These are phyloP conservation scores for Volvox carteri DNA, from an alignment of 163 green algal genomes.

Conservation along the genomic window DNA sequence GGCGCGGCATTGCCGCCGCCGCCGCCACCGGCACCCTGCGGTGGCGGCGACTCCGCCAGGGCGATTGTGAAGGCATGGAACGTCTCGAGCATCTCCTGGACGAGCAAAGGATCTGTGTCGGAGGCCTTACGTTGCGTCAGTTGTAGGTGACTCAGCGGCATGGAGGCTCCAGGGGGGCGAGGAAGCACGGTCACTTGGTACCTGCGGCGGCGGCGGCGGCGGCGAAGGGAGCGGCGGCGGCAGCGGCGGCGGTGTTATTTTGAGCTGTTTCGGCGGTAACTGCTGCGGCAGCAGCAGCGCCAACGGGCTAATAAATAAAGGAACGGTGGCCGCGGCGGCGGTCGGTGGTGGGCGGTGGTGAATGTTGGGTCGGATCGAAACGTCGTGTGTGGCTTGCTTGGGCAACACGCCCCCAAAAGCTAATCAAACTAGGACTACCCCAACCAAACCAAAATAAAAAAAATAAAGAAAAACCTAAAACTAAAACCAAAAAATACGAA, in stretches of 20 bases:
- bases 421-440: too few species aligned
- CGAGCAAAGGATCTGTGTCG: constrained; percentile 34
- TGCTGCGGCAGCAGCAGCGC: too few species aligned
- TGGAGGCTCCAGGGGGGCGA: background rate
- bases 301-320: too few species aligned
- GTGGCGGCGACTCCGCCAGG: constrained; percentile 4
- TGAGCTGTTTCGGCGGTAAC: too few species aligned
- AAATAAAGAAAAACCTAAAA: too few species aligned
- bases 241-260: background rate
- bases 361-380: too few species aligned
- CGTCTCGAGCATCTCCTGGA: constrained; percentile 43
- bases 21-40: background rate
- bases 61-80: constrained; percentile 34
- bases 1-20: background rate
- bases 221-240: background rate
- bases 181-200: constrained; percentile 41
- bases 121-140: background rate
- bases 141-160: constrained; percentile 15
- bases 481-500: too few species aligned
- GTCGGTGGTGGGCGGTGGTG: too few species aligned
- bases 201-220: background rate
- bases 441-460: too few species aligned
- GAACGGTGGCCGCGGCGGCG: too few species aligned
- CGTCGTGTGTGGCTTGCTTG: too few species aligned
- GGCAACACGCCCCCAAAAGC: too few species aligned